These are phyloP conservation scores for Dendrobium chrysotoxum DNA, from an alignment of 106 monocot species.

Conservation along the genomic window DNA sequence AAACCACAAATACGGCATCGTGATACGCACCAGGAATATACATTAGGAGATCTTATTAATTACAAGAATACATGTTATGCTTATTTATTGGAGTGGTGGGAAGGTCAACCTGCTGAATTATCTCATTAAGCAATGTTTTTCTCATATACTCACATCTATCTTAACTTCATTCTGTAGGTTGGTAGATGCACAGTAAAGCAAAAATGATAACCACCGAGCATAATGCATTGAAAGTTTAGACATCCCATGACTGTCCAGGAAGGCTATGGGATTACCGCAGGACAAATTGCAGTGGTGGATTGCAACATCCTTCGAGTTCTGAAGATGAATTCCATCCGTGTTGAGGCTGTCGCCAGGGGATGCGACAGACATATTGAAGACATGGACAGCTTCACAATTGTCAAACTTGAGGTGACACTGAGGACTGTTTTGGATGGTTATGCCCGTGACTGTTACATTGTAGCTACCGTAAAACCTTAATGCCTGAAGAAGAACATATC, in stretches of 20 bases:
- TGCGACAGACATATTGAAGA: constrained; percentile 61
- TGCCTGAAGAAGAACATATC: constrained; percentile 37
- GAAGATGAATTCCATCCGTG: constrained; percentile 93
- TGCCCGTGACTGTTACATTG: constrained; percentile 78
- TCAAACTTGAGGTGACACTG: constrained; percentile 98
- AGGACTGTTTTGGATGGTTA: constrained; percentile 88
- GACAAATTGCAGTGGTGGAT: constrained; percentile 71
- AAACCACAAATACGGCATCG: too few relatives aligned
- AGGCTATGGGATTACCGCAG: constrained; percentile 49
- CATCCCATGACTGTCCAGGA: not conserved
- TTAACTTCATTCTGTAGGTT: constrained; percentile 3
- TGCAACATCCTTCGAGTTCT: constrained; percentile 68
- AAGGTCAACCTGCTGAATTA: not conserved
- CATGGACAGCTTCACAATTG: constrained; percentile 61
- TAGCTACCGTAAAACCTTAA: constrained; percentile 86
- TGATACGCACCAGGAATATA: too few relatives aligned
- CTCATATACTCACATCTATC: not conserved
- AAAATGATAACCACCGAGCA: not conserved
- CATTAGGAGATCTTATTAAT: too few relatives aligned
- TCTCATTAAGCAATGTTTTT: not conserved
- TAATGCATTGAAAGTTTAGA: too few relatives aligned
- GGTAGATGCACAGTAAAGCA: not conserved
- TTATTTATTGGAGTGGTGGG: not conserved
- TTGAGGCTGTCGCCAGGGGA: constrained; percentile 81
- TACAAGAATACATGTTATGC: not conserved